Percentiles rank a stretch among this genome's conserved stretches.
phyloP scores from a whole-genome alignment of 208 protist genomes.

The Entamoeba histolytica region DNA sequence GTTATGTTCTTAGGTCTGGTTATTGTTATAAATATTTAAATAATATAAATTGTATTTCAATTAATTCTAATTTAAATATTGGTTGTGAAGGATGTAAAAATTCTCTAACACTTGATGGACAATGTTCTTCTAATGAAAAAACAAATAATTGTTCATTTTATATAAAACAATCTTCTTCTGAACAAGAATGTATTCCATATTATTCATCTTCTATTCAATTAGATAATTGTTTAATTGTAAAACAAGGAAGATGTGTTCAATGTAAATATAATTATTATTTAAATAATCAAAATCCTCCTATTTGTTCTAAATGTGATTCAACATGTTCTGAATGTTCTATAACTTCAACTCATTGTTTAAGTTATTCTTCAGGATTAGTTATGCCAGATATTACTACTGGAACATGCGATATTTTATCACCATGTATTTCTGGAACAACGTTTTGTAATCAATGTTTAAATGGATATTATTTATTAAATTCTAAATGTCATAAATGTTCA shows the following conservation, averaged over 20 bases:
- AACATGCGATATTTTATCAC: not conserved
- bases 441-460: not conserved
- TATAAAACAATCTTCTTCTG: too few relatives aligned
- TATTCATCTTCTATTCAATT: too few relatives aligned
- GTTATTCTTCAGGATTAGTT: not conserved
- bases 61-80: not conserved
- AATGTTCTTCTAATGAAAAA: too few relatives aligned
- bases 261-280: not conserved
- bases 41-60: not conserved
- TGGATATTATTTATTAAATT: not conserved
- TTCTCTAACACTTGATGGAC: not conserved
- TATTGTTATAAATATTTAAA: not conserved
- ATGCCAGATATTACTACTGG: not conserved
- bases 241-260: not conserved
- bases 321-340: not conserved
- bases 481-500: not conserved
- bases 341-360: not conserved
- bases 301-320: not conserved
- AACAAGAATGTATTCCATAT: too few relatives aligned
- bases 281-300: not conserved
- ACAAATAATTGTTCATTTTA: too few relatives aligned
- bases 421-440: not conserved
- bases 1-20: not conserved
- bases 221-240: not conserved
- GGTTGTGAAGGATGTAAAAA: not conserved